A percentile compares a stretch with the other conserved stretches of the same genome.
These are phyloP conservation scores for Pyrus bretschneideri DNA, from an alignment of 306 rosid genomes.

Conservation along the genomic window DNA sequence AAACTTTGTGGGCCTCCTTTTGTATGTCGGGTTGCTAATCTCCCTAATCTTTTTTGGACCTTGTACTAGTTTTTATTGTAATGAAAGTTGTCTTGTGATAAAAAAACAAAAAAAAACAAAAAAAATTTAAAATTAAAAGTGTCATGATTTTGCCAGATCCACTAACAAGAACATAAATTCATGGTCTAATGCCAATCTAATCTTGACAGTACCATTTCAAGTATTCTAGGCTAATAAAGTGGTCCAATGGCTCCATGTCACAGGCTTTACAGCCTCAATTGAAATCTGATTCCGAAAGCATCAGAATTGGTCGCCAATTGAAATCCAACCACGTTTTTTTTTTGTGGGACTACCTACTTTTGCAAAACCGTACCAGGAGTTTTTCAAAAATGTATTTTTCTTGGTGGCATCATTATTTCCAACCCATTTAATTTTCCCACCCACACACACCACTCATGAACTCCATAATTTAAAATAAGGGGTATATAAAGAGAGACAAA, in stretches of 20 bases:
- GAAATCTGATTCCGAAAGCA: not conserved
- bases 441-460: not conserved
- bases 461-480: not conserved
- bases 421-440: not conserved
- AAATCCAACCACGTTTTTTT: not conserved
- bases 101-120: no score
- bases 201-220: no score
- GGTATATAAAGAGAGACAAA: not conserved
- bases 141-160: no score
- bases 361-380: not conserved
- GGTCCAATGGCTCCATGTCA: no score
- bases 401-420: not conserved
- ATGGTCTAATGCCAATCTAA: no score
- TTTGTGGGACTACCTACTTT: not conserved
- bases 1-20: no score
- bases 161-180: no score
- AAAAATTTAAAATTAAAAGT: no score
- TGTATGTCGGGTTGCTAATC: no score
- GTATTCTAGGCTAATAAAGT: no score
- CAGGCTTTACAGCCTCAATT: not conserved
- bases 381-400: not conserved
- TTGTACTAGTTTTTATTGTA: no score
- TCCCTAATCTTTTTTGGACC: fast-evolving
- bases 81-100: no score
- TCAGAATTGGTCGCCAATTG: not conserved